These are phyloP conservation scores for Hymenoscyphus albidus DNA, from an alignment of 2,329 filamentous ascomycete genomes.

Conservation along the genomic window DNA sequence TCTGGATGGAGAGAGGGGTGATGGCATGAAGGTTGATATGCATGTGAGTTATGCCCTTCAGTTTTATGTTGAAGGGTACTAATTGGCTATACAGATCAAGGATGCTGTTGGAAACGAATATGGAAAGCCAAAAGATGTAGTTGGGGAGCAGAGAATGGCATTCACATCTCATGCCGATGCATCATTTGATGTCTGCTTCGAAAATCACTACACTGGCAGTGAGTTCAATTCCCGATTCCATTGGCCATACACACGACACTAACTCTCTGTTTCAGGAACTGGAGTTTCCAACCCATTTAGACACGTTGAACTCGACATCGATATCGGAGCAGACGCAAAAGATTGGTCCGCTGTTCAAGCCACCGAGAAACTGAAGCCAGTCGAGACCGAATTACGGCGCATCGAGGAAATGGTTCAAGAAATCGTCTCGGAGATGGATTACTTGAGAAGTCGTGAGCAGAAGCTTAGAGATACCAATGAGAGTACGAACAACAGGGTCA, in stretches of 20 bases:
- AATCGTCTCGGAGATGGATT: slow-evolving; percentile 93
- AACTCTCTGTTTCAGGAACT: slow-evolving; percentile 17
- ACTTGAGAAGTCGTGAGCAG: slow-evolving; percentile 84
- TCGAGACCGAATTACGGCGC: slow-evolving; percentile 89
- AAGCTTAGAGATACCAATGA: slow-evolving; percentile 97
- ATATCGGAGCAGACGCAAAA: slow-evolving; percentile 58
- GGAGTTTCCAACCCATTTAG: slow-evolving; percentile 47
- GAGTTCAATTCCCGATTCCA: slow-evolving; percentile 38
- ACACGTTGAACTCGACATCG: slow-evolving; percentile 50
- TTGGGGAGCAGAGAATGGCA: slow-evolving; percentile 76
- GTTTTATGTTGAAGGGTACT: slow-evolving; percentile 9
- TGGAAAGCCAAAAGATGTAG: slow-evolving; percentile 83
- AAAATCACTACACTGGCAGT: slow-evolving; percentile 74
- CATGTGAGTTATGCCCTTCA: slow-evolving; percentile 58
- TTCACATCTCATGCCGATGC: slow-evolving; percentile 92
- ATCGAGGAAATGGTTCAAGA: slow-evolving; percentile 89
- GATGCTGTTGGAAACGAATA: slow-evolving; percentile 97
- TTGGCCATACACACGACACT: neutral
- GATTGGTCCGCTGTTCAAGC: slow-evolving; percentile 97
- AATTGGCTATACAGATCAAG: slow-evolving; percentile 65
- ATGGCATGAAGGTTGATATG: slow-evolving; percentile 92
- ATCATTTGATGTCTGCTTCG: slow-evolving; percentile 94
- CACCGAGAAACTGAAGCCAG: slow-evolving; percentile 94
- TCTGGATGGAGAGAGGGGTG: slow-evolving; percentile 78
- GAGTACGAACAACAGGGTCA: slow-evolving; percentile 97